Base-by-base conservation (phyloP, 139 green algal species). In the Spirogloea muscicola region DNA sequence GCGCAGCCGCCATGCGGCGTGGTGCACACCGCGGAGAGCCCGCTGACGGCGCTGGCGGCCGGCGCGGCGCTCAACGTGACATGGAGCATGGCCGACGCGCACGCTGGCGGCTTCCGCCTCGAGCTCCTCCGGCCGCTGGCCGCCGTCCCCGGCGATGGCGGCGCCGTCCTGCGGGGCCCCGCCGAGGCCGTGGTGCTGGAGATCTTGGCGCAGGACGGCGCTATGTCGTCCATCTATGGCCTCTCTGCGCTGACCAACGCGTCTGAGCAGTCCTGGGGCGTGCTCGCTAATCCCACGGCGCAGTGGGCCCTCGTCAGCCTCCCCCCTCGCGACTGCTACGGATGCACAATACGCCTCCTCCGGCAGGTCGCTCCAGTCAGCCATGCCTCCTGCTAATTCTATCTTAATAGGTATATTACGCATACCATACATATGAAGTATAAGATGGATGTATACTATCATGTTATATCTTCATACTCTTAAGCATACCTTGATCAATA, bases 51-150 rank as follows among this genome's bases (percentile, higher is more conserved):
- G 21, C 65, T 74, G 29, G 38, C 65, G 33, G 65, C 65, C 39
- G 65, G 65, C 37, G 36, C 39, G 33, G 18, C 34, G n/a, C 65
- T 74, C 18, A 74, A 74, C n/a, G 65, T 74, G 65, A 74, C 65
- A 31, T 74, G 65, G 65, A 74, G 65, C 52, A 43, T 74, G 48
- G 52, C 65, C 3, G 7, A 67, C 10, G 65, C 65, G 9, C 38
- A 66, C 21, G 34, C 18, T 7, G 65, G 65, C n/a, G 65, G 65
- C 2, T 74, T 74, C 65, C 39, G 49, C 18, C 10, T 74, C 43
- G 65, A 74, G 65, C 44, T 74, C 34, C 27, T 74, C n/a, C 42
- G 65, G 13, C 65, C 44, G 10, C 52, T 65, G 31, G n/a, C n/a
- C n/a, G n/a, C n/a, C n/a, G n/a, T n/a, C n/a, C n/a, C n/a, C n/a